Conservation (phyloP, 78 protist species). For the Cavenderia fasciculata region DNA sequence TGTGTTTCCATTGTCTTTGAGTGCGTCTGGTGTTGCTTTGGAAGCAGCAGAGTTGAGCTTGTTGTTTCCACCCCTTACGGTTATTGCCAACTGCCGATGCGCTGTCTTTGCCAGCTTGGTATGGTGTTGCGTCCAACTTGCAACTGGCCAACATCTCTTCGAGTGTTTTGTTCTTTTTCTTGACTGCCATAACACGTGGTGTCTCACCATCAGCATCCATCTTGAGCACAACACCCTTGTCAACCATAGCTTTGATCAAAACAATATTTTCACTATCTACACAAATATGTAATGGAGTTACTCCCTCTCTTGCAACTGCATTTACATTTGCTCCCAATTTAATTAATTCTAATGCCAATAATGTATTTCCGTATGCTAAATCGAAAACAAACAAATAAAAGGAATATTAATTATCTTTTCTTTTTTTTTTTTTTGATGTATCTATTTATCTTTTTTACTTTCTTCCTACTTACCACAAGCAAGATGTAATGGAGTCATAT, state of each 20-base stretch:
- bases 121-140: constrained; percentile 35
- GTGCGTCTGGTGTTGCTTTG: constrained; percentile 36
- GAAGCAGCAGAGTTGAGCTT: neutral
- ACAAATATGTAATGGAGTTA: constrained; percentile 61
- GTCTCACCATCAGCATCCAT: constrained; percentile 50
- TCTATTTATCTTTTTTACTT: no score
- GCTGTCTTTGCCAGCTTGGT: neutral
- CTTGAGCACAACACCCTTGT: constrained; percentile 40
- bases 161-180: constrained; percentile 45
- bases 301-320: constrained; percentile 42
- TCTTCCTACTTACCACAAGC: constrained; percentile 26
- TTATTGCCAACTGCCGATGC: no score
- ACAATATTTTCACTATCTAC: constrained; percentile 17
- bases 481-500: constrained; percentile 68
- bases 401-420: no score
- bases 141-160: constrained; percentile 9
- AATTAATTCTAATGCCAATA: constrained; percentile 37
- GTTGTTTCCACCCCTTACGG: neutral
- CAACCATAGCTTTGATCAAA: constrained; percentile 29
- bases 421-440: no score
- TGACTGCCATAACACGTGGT: constrained; percentile 29
- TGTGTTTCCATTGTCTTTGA: constrained; percentile 46
- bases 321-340: constrained; percentile 60
- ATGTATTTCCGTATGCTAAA: constrained; percentile 50
- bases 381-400: neutral